Base-by-base conservation (phyloP, 257 asterid species). In the Solanum dulcamara region DNA sequence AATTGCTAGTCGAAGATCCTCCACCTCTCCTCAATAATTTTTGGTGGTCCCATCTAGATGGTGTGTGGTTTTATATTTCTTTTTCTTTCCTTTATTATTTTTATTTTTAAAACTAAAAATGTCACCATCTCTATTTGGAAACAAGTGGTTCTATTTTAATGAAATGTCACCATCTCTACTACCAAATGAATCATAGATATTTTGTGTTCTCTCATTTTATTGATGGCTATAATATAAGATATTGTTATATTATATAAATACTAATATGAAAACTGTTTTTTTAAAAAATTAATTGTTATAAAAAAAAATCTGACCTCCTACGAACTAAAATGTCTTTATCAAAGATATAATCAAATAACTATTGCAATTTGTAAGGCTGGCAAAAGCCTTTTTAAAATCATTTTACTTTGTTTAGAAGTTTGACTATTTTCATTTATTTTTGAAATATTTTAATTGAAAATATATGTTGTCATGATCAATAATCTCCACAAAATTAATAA, bases 1-100 rank as follows among this genome's bases (percentile, higher is more conserved):
- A 0, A n/a, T 0, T n/a, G 28, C 11, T 59, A n/a, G 1, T n/a
- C 10, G n/a, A 5, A 57, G 0, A n/a, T 22, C 1, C 28, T 10
- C 15, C 35, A 60, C 35, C 4, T 62, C n/a, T 30, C 30, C n/a
- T 30, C 40, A 40, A 14, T 4, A 30, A 66, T 6, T 30, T 32
- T 66, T 30, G 3, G 12, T 17, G 42, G 42, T 32, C 75, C 42
- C 15, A 32, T 20, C 24, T 66, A 7, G 13, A 35, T 12, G 22
- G 53, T 1, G 81, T 24, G 26, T 40, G 50, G 51, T 72, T 40
- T 74, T 24, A 4, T 42, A 1, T 74, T 74, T 24, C 33, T 7
- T 24, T 71, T 74, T 15, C 1, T 13, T 24, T 42, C 14, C 6
- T 6, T 71, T 10, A 15, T 71, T 10, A 12, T 20, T 35, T 20